Base-by-base conservation (phyloP, 306 rosid species). In the Vachellia collinsii region DNA sequence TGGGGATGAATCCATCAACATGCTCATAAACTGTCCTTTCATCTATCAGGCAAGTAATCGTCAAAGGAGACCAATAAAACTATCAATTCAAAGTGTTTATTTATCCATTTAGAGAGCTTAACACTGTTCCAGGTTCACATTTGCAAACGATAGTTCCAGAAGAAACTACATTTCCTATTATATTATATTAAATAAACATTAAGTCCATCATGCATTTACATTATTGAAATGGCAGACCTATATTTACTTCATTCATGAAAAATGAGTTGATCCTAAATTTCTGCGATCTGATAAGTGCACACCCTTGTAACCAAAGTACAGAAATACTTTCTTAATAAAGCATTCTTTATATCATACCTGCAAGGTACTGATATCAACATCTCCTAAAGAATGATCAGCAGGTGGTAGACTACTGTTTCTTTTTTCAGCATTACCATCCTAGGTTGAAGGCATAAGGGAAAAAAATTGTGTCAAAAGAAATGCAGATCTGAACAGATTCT, bases 351-450 rank as follows among this genome's bases (percentile, higher is more conserved):
- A 74, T 70, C 70, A 43, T 83, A 93, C 98, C 98, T 93, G 98
- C 86, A 93, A 89, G 29, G 92, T 75, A 77, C 74, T 77, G 68
- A 89, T 76, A 84, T 90, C 94, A 85, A 94, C 78, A 39, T 88
- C 91, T 81, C 72, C 89, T 29, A 85, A 84, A 77, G 91, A 79
- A 83, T 85, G 82, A 82, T 89, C 94, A 39, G 74, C 83, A 44
- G 86, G 86, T 78, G 94, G 86, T 70, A 63, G 76, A 76, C 86
- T 85, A 43, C 85, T 68, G 75, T 88, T 86, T 80, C 77, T 86
- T 66, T 72, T 65, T 70, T 85, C 91, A 79, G 86, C 82, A 69
- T 88, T 88, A 69, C 79, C 88, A 79, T 88, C 94, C 98, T 94
- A 82, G 56, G 59, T 81, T 80, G 71, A 83, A 72, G 78, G 59